These are phyloP conservation scores for Pleurotus tuoliensis DNA, from an alignment of 768 basidiomycete species.

Conservation along the genomic window DNA sequence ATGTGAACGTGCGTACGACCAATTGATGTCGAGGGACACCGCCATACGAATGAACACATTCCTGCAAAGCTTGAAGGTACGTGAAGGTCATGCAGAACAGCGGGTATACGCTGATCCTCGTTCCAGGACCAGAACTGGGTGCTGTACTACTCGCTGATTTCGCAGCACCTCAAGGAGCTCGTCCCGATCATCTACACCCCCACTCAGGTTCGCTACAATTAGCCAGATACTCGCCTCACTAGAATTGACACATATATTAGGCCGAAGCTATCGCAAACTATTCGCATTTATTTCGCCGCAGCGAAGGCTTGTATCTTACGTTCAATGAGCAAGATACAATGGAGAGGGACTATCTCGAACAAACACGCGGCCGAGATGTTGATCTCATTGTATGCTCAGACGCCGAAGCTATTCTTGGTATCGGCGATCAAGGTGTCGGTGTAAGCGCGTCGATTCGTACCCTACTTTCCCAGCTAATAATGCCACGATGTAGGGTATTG, in stretches of 20 bases:
- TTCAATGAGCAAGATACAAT: slow-evolving; percentile 59
- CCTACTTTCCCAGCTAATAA: slow-evolving; percentile 10
- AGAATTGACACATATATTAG: slow-evolving; percentile 25
- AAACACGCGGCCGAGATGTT: slow-evolving; percentile 55
- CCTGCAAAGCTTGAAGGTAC: slow-evolving; percentile 59
- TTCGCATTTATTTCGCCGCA: slow-evolving; percentile 77
- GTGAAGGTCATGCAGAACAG: background rate
- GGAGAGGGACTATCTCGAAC: slow-evolving; percentile 74
- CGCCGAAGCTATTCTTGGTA: slow-evolving; percentile 80
- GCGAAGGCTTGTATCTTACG: slow-evolving; percentile 73
- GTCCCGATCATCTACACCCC: slow-evolving; percentile 80
- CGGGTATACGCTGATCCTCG: background rate
- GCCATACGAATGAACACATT: slow-evolving; percentile 67
- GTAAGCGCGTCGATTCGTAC: slow-evolving; percentile 25
- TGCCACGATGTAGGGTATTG: slow-evolving; percentile 34
- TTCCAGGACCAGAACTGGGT: slow-evolving; percentile 69
- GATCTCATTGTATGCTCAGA: slow-evolving; percentile 84
- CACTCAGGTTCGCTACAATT: slow-evolving; percentile 49
- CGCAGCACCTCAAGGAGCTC: slow-evolving; percentile 56
- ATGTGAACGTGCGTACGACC: slow-evolving; percentile 68
- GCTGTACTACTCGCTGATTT: slow-evolving; percentile 68
- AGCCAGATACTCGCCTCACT: background rate
- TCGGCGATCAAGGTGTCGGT: slow-evolving; percentile 65
- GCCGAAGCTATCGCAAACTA: slow-evolving; percentile 82
- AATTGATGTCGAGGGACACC: slow-evolving; percentile 35